Evolutionary conservation across 1,139 yeast species (phyloP), one percentile per base, ranked within the genome.

Genomic region (Candida pseudocylindracea): DNA sequence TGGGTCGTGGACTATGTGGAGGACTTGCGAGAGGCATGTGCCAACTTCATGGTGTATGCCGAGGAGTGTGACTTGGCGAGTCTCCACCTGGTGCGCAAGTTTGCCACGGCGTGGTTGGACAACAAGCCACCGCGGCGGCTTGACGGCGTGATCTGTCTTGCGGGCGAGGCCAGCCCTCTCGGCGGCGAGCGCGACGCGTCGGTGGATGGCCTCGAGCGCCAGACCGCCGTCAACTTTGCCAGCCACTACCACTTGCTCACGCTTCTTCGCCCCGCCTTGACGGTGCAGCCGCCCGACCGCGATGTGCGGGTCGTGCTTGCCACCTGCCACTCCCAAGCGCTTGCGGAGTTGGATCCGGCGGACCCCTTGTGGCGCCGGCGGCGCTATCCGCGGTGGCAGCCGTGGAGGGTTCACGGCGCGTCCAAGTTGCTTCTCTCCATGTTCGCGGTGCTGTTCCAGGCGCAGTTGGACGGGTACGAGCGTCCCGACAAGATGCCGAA

Each of bases 81-180:
- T 35, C 56, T 88, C 38, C 59, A 73, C 46, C 71, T 85, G 7
- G 63, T 88, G n/a, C 62, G 98, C 41, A 71, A 72, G 48, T 88
- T 88, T 56, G 95, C 94, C 26, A 85, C 98, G 2, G 72, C 63
- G 39, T 88, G 96, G 96, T 60, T 88, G 37, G 93, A 88, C 50
- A 83, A 79, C 46, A 59, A 72, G 29, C 93, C 95, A 1, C 92
- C 95, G 7, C 61, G 98, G 42, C 54, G 98, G 36, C 57, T 88
- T 35, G 98, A 88, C 49, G 93, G 92, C 37, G 65, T 88, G 12
- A 52, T 88, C 5, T 78, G 93, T 45, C 72, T 85, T 53, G 95
- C 95, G 2, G 88, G 81, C 9, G 85, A 80, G 35, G 60, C 73
- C 37, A 55, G 72, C 33, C 96, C 98, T 1, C 57, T 68, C 29